Base-by-base conservation (phyloP, 257 asterid species). In the Solanum medicagineum region DNA sequence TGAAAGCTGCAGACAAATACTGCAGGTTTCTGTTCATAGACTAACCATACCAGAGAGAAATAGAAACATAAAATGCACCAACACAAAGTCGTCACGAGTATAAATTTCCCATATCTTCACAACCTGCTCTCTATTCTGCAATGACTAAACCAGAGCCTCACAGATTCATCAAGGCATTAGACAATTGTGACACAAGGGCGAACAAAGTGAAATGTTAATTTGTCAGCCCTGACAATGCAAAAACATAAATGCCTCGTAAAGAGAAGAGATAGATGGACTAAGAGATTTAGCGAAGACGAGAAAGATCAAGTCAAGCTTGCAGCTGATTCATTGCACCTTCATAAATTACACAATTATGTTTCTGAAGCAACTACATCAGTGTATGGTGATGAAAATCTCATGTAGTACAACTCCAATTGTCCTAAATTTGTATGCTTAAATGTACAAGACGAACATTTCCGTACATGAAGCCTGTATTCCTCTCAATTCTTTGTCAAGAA, bases 401-500 rank as follows among this genome's bases (percentile, higher is more conserved):
- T 79, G 62, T 16, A 79, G 49, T 53, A 51, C 49, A 53, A 26
- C 57, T 53, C 44, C 63, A 79, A 53, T 14, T 49, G 62, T 79
- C 65, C 83, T 26, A 79, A 79, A 53, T 16, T 79, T 53, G 44
- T 79, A 79, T 53, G 24, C 11, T 79, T 26, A 77, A 68, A 69
- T 84, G 81, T 84, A 69, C 86, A 69, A 36, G 74, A 59, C 69
- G 79, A 84, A 69, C 60, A 68, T 54, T 84, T 84, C 86, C 80
- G 4, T 49, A 71, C 66, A 68, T 59, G 69, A 69, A 54, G 56
- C 63, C 53, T 42, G 17, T 59, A 20, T 81, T 81, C 71, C 59
- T 62, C 40, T 54, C 80, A 60, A 56, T 36, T 47, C 69, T 54
- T 42, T 56, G 71, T 47, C 66, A 5, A 45, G 51, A 81, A 87